phyloP scores from a whole-genome alignment of 1,139 yeast genomes.

The Lodderomyces margitis region DNA sequence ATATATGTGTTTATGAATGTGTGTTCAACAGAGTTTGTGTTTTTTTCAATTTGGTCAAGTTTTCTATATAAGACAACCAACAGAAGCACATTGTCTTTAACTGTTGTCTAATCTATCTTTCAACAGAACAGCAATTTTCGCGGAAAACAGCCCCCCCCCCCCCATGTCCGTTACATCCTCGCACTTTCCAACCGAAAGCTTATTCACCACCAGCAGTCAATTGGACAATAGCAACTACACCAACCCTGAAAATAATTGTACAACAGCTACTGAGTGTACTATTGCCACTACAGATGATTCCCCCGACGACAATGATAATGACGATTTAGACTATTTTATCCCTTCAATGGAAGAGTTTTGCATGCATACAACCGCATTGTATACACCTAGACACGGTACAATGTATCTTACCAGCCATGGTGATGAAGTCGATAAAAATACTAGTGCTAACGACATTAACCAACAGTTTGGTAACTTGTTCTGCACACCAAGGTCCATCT shows the following conservation, averaged over 20 bases:
- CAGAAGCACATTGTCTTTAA: too few species aligned
- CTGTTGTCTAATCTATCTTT: too few species aligned
- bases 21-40: too few species aligned
- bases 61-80: too few species aligned
- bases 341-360: conserved; percentile 9
- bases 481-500: conserved; percentile 21
- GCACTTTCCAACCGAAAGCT: background rate
- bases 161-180: background rate
- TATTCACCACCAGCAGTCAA: background rate
- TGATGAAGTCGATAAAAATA: background rate
- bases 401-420: background rate
- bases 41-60: too few species aligned
- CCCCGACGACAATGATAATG: background rate
- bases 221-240: background rate
- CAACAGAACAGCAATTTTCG: too few species aligned
- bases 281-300: background rate
- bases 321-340: conserved; percentile 5
- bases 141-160: background rate
- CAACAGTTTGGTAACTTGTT: background rate
- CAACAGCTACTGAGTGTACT: background rate
- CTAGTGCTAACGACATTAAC: background rate
- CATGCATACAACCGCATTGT: background rate
- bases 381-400: background rate
- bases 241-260: background rate
- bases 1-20: too few species aligned